Percentiles rank a stretch among this genome's conserved stretches.
Conservation (phyloP, 768 basidiomycete genomes). For the Boletus tylopilopsis region DNA sequence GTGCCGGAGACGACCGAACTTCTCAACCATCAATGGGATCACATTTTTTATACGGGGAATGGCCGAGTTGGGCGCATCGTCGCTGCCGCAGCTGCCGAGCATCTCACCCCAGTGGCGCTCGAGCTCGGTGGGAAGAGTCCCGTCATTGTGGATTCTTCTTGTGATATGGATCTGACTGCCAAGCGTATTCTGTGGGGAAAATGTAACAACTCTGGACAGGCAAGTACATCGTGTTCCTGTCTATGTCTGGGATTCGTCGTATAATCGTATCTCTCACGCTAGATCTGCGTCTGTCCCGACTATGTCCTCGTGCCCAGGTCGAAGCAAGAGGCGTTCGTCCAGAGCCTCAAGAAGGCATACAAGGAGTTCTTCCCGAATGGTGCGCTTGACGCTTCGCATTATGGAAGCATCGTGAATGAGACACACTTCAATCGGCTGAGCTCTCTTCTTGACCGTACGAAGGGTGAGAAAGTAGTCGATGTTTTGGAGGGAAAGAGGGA, state of each 20-base stretch:
- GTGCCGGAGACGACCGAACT: slow-evolving; percentile 37
- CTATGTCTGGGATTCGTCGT: too few species aligned
- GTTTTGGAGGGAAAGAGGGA: slow-evolving; percentile 36
- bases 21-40: slow-evolving; percentile 30
- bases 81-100: slow-evolving; percentile 24
- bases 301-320: slow-evolving; percentile 41
- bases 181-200: slow-evolving; percentile 69
- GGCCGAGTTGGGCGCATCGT: slow-evolving; percentile 24
- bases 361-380: slow-evolving; percentile 51
- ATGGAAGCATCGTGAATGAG: slow-evolving; percentile 51
- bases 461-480: slow-evolving; percentile 55
- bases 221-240: too few species aligned
- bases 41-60: slow-evolving; percentile 39
- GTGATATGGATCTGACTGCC: slow-evolving; percentile 49
- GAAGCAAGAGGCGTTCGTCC: slow-evolving; percentile 45
- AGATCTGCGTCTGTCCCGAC: slow-evolving; percentile 44
- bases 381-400: slow-evolving; percentile 41
- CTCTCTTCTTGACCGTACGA: slow-evolving; percentile 48
- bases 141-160: slow-evolving; percentile 41
- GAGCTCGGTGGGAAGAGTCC: slow-evolving; percentile 42
- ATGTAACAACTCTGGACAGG: slow-evolving; percentile 62
- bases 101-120: slow-evolving; percentile 33
- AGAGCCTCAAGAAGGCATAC: slow-evolving; percentile 41
- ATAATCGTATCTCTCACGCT: too few species aligned
- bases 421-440: slow-evolving; percentile 52